Evolutionary conservation across 768 basidiomycete species (phyloP).

Genomic region (Mycena vulgaris): DNA sequence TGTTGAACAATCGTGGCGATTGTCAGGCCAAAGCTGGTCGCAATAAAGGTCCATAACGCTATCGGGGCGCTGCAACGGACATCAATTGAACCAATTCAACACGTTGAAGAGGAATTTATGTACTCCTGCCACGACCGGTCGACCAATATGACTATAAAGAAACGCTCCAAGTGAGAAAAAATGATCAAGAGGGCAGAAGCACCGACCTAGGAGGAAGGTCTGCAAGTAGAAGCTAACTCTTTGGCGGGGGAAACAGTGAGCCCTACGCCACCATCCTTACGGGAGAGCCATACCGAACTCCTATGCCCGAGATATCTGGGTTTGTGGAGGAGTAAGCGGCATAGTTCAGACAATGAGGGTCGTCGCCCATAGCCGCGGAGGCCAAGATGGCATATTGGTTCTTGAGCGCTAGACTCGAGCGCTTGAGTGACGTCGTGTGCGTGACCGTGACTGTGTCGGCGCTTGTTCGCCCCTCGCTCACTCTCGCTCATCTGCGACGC

Average conservation of each 20-base stretch:
- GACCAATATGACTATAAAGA: slow-evolving; percentile 54
- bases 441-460: too few species aligned
- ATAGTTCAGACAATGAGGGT: slow-evolving; percentile 10
- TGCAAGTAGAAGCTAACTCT: slow-evolving; percentile 48
- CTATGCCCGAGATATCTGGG: slow-evolving; percentile 37
- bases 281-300: slow-evolving; percentile 28
- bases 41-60: slow-evolving; percentile 61
- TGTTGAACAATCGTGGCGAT: slow-evolving; percentile 55
- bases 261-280: neutral
- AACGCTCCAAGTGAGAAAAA: slow-evolving; percentile 49
- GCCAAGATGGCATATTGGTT: neutral
- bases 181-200: neutral
- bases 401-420: too few species aligned
- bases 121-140: slow-evolving; percentile 57
- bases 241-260: neutral
- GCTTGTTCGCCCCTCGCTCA: too few species aligned
- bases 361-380: slow-evolving; percentile 6
- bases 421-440: too few species aligned
- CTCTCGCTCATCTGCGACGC: too few species aligned
- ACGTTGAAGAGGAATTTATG: neutral
- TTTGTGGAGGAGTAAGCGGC: slow-evolving; percentile 25
- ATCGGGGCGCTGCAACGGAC: slow-evolving; percentile 46
- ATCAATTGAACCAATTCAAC: slow-evolving; percentile 17
- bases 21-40: slow-evolving; percentile 57
- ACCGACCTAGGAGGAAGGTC: slow-evolving; percentile 45